These are phyloP conservation scores for Alternaria viburni DNA, from an alignment of 2,329 filamentous ascomycete genomes.

Conservation along the genomic window DNA sequence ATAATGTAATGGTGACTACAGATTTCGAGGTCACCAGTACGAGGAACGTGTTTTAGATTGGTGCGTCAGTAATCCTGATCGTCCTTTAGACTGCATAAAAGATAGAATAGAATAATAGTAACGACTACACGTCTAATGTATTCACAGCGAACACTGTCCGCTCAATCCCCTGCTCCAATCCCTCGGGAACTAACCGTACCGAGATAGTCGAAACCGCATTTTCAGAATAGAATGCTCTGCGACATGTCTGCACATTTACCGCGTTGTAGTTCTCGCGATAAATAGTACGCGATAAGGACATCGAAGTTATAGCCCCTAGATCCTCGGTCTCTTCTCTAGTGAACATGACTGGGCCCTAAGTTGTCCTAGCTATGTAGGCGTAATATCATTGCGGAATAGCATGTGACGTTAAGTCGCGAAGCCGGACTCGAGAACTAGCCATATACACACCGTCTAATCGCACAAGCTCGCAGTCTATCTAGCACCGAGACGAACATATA, in stretches of 20 bases:
- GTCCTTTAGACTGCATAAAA: neutral
- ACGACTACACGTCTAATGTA: neutral
- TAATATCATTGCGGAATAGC: neutral
- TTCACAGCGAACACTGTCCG: neutral
- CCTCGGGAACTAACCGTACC: neutral
- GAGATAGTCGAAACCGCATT: neutral
- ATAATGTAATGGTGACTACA: constrained; percentile 22
- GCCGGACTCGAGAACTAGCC: neutral
- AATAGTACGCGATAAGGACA: neutral
- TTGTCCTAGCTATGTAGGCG: neutral
- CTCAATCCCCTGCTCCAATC: neutral
- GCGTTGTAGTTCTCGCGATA: neutral
- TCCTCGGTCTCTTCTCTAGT: neutral
- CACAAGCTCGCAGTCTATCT: neutral
- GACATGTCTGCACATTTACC: neutral
- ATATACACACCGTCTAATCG: neutral
- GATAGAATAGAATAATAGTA: neutral
- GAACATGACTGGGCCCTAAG: neutral
- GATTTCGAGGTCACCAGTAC: constrained; percentile 16
- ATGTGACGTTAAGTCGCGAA: neutral
- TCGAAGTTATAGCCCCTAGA: neutral
- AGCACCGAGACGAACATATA: neutral
- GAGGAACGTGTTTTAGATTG: constrained; percentile 6
- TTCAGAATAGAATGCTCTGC: neutral
- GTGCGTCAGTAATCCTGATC: neutral